Conservation (phyloP, 805 yeast species). For the Nakazawaea wickerhamii region DNA sequence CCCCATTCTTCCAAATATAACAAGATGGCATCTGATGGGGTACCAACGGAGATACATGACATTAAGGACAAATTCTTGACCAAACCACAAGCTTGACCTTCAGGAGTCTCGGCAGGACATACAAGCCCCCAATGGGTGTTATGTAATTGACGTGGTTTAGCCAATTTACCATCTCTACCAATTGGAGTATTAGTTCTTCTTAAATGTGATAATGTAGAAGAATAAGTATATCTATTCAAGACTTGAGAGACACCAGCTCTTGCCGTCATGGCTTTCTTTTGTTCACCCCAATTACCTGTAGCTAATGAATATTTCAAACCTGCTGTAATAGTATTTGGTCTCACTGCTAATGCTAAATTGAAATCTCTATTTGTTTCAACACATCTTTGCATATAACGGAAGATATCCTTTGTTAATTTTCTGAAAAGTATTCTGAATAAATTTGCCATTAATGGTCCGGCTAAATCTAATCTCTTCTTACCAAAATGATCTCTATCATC, state of each 20-base stretch:
- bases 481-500: conserved; percentile 99
- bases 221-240: conserved; percentile 93
- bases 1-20: conserved; percentile 98
- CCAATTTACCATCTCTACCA: conserved; percentile 98
- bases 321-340: conserved; percentile 93
- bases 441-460: conserved; percentile 95
- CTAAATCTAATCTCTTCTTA: conserved; percentile 95
- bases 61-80: conserved; percentile 93
- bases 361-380: conserved; percentile 97
- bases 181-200: conserved; percentile 99
- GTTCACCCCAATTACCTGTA: conserved; percentile 99
- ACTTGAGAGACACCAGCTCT: conserved; percentile 99
- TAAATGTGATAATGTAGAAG: conserved; percentile 97
- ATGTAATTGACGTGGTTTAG: conserved; percentile 98
- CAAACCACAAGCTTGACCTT: conserved; percentile 99
- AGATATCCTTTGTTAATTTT: conserved; percentile 93
- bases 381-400: conserved; percentile 97
- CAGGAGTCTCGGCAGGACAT: conserved; percentile 99
- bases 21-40: conserved; percentile 92
- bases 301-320: conserved; percentile 97
- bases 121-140: conserved; percentile 99
- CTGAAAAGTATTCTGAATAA: conserved; percentile 91
- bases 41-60: conserved; percentile 97
- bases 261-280: conserved; percentile 97
- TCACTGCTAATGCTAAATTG: conserved; percentile 93